Evolutionary conservation across 345 rosid genomes (phyloP), one percentile per base, ranked within the genome.

Genomic region (Mallotus nudiflorus): DNA sequence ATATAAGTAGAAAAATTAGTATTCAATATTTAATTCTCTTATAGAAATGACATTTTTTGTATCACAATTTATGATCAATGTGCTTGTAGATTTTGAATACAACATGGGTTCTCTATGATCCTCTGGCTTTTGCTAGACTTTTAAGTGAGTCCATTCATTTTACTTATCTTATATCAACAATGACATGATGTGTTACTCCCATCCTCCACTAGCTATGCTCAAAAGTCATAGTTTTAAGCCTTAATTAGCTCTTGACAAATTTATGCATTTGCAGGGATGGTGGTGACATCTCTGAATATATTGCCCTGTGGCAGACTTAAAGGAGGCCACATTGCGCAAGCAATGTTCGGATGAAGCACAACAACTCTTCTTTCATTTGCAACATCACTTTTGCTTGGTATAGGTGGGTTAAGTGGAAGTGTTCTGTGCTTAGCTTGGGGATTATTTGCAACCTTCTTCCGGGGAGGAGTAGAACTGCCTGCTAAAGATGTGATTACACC

Each of bases 251-350:
- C n/a, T n/a, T n/a, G n/a, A n/a, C n/a, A n/a, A n/a, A n/a, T n/a
- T n/a, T n/a, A n/a, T n/a, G n/a, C n/a, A n/a, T n/a, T n/a, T 75
- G 70, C 87, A 93, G 97, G 97, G 69, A 94, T 89, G 98, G 97
- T 91, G 72, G 97, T 91, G 49, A 89, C 97, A 52, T 93, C 98
- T 40, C 75, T 91, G 76, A 94, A 94, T 85, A 73, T 94, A 45
- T 81, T 94, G 74, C 98, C 98, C 0, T 94, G 98, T 25, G 97
- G 98, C 55, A 87, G 95, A 63, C 98, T 94, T 0, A 95, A 91
- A 84, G 98, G 98, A 45, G 98, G 98, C 4, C 87, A 96, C n/a
- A 89, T 91, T 0, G 91, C 97, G 52, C 96, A 94, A 84, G 95
- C 91, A 6, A 89, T 91, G 96, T 89, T 91, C 0, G 98, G 98